Conservation (phyloP, 2,329 filamentous ascomycete species). For the Geoglossum cookeanum region DNA sequence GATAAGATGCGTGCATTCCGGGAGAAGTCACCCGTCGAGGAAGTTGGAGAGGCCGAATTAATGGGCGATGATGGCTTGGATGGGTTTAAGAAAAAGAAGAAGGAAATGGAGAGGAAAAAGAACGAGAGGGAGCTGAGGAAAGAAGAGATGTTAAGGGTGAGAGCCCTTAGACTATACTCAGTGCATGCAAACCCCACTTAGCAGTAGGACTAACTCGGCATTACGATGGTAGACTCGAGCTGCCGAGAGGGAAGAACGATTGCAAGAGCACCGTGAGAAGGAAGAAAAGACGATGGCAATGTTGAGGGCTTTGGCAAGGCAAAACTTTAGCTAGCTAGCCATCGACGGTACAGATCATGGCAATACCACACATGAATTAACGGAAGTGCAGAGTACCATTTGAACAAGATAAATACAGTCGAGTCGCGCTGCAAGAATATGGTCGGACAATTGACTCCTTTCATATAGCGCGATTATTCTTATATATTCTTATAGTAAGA, state of each 20-base stretch:
- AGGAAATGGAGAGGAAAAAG: slow-evolving; percentile 51
- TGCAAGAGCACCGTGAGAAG: slow-evolving; percentile 49
- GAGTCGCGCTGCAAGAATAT: too few species aligned
- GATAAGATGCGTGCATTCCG: slow-evolving; percentile 56
- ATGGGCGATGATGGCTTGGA: slow-evolving; percentile 51
- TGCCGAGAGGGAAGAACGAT: slow-evolving; percentile 62
- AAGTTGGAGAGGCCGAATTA: slow-evolving; percentile 53
- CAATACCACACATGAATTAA: too few species aligned
- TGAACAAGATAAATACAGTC: too few species aligned
- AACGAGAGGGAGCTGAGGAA: slow-evolving; percentile 65
- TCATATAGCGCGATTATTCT: too few species aligned
- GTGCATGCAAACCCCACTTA: too few species aligned
- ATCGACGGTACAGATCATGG: too few species aligned
- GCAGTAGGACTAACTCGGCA: neutral
- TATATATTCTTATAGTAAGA: too few species aligned
- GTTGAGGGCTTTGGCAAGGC: slow-evolving; percentile 57
- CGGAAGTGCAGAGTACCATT: too few species aligned
- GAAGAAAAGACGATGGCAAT: slow-evolving; percentile 75
- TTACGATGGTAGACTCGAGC: slow-evolving; percentile 27
- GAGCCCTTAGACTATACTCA: neutral
- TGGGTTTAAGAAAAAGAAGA: slow-evolving; percentile 49
- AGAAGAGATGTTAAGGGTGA: slow-evolving; percentile 55
- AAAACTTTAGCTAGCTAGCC: slow-evolving; percentile 45
- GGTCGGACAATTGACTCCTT: too few species aligned
- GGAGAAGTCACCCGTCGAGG: slow-evolving; percentile 43